A percentile compares a stretch with the other conserved stretches of the same genome.
These are phyloP conservation scores for Porpolomopsis calyptriformis DNA, from an alignment of 768 basidiomycete species.

Conservation along the genomic window DNA sequence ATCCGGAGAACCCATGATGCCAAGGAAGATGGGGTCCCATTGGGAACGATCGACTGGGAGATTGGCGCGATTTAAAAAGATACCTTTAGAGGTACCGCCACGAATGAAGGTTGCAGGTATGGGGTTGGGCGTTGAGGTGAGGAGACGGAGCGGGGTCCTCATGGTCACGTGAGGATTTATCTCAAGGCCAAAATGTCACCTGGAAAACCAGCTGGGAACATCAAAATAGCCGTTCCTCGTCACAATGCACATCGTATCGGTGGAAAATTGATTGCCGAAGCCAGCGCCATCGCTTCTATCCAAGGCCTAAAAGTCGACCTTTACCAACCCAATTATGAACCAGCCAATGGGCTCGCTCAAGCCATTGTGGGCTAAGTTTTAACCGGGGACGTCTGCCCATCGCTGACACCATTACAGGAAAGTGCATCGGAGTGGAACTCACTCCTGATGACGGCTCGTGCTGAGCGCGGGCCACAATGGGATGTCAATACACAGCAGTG, in stretches of 20 bases:
- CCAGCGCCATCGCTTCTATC: slow-evolving; percentile 43
- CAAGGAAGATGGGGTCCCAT: slow-evolving; percentile 56
- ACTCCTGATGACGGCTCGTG: slow-evolving; percentile 63
- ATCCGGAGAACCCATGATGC: slow-evolving; percentile 79
- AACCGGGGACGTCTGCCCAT: not conserved
- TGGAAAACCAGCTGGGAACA: slow-evolving; percentile 41
- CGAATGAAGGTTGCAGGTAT: slow-evolving; percentile 48
- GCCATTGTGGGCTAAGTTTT: slow-evolving; percentile 46
- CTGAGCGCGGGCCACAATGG: slow-evolving; percentile 79
- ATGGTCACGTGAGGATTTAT: not conserved
- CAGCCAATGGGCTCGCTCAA: slow-evolving; percentile 36
- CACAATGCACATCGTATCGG: slow-evolving; percentile 69
- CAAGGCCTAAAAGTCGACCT: slow-evolving; percentile 44
- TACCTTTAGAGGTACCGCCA: slow-evolving; percentile 71
- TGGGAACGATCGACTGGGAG: slow-evolving; percentile 40
- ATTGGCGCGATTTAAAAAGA: slow-evolving; percentile 45
- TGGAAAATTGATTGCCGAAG: slow-evolving; percentile 47
- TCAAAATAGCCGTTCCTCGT: slow-evolving; percentile 59
- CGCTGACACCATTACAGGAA: slow-evolving; percentile 31
- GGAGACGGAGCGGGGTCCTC: no score
- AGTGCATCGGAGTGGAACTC: slow-evolving; percentile 85
- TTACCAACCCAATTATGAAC: slow-evolving; percentile 52
- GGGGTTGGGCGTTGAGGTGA: slow-evolving; percentile 20
- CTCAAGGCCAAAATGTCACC: slow-evolving; percentile 50
- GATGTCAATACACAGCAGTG: slow-evolving; percentile 81